Evolutionary conservation across 2,329 filamentous ascomycete genomes (phyloP), one percentile per base, ranked within the genome.

Genomic region (Pseudogymnoascus sp.): DNA sequence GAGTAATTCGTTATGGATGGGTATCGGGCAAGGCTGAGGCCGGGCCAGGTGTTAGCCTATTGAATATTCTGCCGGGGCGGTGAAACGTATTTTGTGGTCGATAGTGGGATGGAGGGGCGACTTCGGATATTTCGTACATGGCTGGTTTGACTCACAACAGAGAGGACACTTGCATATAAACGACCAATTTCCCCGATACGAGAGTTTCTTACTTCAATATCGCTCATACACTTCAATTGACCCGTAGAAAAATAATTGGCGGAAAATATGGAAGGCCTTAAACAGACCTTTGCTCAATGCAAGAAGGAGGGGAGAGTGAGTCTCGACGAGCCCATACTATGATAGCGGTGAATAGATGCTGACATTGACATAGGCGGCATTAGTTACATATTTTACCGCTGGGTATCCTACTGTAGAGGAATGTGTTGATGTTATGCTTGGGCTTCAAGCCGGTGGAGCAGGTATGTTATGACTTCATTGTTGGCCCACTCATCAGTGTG

Each of bases 301-400:
- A 82, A 81, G 69, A 71, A 75, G 65, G 78, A 83, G 67, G 75
- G 66, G 59, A 71, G 74, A 64, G 73, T 74, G 65, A 35, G 71
- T 68, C 33, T 55, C 15, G 15, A 39, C 15, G 15, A 30, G 18
- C 58, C 10, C 37, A 58, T 23, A 18, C 18, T 23, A n/a, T 57
- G 55, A 23, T 21, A 35, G 35, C 45, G 28, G 30, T 48, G 35
- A 61, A 33, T 34, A 59, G 18, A 59, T 58, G 26, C 59, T 63
- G 34, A 61, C 41, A 28, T 33, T 5, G 18, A 33, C 61, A 33
- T 23, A 71, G 68, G 62, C 69, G 6, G 92, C 94, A 57, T 81
- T 99, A 63, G 90, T 99, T 65, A 92, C 92, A 26, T 99, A 99
- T 79, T 90, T 96, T 71, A 99, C 94, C 23, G 92, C 92, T 61